Conservation (phyloP, 2,329 filamentous ascomycete species). For the Fusarium oligoseptatum region DNA sequence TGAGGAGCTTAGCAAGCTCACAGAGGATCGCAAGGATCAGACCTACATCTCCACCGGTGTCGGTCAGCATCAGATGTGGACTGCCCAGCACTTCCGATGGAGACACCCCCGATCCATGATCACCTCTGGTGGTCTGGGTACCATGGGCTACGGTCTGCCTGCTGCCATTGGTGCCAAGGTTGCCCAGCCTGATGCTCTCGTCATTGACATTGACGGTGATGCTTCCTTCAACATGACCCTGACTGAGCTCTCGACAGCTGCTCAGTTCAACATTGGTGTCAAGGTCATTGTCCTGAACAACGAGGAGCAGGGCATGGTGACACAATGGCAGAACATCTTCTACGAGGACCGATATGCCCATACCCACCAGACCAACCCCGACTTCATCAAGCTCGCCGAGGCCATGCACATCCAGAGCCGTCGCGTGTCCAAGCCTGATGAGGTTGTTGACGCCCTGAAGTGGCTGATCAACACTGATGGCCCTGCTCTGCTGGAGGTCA, state of each 20-base stretch:
- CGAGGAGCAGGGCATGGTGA: conserved; percentile 99
- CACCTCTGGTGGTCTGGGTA: conserved; percentile 89
- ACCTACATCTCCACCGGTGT: conserved; percentile 95
- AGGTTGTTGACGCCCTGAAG: conserved; percentile 81
- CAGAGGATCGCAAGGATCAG: conserved; percentile 81
- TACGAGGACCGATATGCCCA: conserved; percentile 94
- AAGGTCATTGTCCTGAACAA: conserved; percentile 97
- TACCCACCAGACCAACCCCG: conserved; percentile 94
- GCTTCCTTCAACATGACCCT: conserved; percentile 99
- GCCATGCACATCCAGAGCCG: conserved; percentile 89
- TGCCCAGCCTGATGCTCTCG: conserved; percentile 78
- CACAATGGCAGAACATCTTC: conserved; percentile 98
- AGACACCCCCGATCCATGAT: conserved; percentile 92
- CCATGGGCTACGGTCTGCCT: conserved; percentile 94
- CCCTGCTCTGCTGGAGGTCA: conserved; percentile 91
- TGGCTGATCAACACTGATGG: conserved; percentile 93
- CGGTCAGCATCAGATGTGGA: conserved; percentile 99
- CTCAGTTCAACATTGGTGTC: conserved; percentile 96
- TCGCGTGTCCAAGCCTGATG: conserved; percentile 78
- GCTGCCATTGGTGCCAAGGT: conserved; percentile 97
- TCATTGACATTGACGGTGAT: conserved; percentile 97
- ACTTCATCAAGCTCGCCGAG: conserved; percentile 93
- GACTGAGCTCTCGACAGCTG: conserved; percentile 91
- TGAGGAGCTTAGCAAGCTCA: conserved; percentile 88
- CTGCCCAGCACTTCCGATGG: conserved; percentile 97